phyloP scores from a whole-genome alignment of 176 grass and related monocot genomes.

The Musa schizocarpa region DNA sequence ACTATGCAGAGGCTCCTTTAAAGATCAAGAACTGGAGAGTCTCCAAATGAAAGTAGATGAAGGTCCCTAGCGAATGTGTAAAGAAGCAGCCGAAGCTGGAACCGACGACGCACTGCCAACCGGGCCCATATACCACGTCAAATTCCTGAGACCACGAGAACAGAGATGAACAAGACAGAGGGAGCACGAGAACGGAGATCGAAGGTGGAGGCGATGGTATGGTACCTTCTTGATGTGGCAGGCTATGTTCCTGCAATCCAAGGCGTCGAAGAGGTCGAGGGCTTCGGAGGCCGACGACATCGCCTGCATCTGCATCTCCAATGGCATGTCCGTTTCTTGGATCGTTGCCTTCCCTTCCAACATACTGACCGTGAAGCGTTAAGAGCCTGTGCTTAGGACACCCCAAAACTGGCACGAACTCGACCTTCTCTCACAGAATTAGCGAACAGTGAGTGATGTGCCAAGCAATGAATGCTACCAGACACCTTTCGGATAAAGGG shows the following conservation, averaged over 20 bases:
- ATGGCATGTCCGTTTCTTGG: constrained; percentile 97
- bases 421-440: constrained; percentile 5
- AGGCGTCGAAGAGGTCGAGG: constrained; percentile 83
- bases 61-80: constrained; percentile 75
- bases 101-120: constrained; percentile 96
- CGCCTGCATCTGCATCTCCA: constrained; percentile 83
- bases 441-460: no score
- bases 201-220: background rate
- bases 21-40: constrained; percentile 85
- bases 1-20: constrained; percentile 43
- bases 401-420: background rate
- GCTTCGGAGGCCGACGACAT: constrained; percentile 67
- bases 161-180: background rate
- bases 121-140: constrained; percentile 55
- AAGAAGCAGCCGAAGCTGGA: constrained; percentile 93
- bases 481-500: background rate
- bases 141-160: constrained; percentile 48
- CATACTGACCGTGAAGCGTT: constrained; percentile 24
- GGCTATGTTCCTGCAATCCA: constrained; percentile 77
- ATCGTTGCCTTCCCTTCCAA: constrained; percentile 90
- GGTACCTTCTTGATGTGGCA: constrained; percentile 80
- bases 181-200: background rate
- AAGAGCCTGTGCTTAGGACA: background rate
- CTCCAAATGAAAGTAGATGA: constrained; percentile 84
- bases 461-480: background rate